Evolutionary conservation across 2,329 filamentous ascomycete species (phyloP).

Genomic region (Neophaeococcomyces mojaviensis): DNA sequence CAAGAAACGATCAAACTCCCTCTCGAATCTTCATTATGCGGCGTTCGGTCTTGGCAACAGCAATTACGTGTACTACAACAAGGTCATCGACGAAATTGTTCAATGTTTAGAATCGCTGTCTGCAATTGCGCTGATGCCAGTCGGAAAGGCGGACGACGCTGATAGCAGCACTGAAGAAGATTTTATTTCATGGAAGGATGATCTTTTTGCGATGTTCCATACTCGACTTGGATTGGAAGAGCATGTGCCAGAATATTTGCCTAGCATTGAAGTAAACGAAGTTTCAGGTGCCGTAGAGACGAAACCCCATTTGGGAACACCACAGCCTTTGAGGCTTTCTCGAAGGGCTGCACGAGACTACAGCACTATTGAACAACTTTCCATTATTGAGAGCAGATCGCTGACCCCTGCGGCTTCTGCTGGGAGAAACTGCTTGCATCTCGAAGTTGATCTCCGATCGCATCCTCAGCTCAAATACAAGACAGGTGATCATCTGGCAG

Average conservation of each 20-base stretch:
- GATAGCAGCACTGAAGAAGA: slow-evolving; percentile 95
- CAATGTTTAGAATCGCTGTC: slow-evolving; percentile 68
- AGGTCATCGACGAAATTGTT: slow-evolving; percentile 80
- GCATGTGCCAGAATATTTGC: slow-evolving; percentile 82
- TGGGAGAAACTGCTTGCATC: slow-evolving; percentile 30
- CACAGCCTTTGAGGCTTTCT: slow-evolving; percentile 54
- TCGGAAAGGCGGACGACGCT: slow-evolving; percentile 87
- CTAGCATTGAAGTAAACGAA: slow-evolving; percentile 62
- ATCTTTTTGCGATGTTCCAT: slow-evolving; percentile 75
- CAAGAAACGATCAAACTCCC: slow-evolving; percentile 58
- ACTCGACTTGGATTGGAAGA: slow-evolving; percentile 76
- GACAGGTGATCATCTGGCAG: slow-evolving; percentile 36
- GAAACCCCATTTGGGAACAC: slow-evolving; percentile 59
- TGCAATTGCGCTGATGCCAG: slow-evolving; percentile 66
- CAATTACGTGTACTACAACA: slow-evolving; percentile 96
- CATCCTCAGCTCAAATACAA: slow-evolving; percentile 36
- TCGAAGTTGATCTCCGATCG: slow-evolving; percentile 33
- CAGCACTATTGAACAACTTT: slow-evolving; percentile 75
- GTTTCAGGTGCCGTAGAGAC: slow-evolving; percentile 23
- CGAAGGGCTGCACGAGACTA: slow-evolving; percentile 57
- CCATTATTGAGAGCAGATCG: slow-evolving; percentile 71
- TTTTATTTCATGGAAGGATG: slow-evolving; percentile 91
- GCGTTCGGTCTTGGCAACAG: slow-evolving; percentile 92
- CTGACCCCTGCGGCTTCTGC: slow-evolving; percentile 66
- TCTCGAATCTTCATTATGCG: slow-evolving; percentile 65